Base-by-base conservation (phyloP, 495 filamentous ascomycete species). In the Penicillium ucsense region DNA sequence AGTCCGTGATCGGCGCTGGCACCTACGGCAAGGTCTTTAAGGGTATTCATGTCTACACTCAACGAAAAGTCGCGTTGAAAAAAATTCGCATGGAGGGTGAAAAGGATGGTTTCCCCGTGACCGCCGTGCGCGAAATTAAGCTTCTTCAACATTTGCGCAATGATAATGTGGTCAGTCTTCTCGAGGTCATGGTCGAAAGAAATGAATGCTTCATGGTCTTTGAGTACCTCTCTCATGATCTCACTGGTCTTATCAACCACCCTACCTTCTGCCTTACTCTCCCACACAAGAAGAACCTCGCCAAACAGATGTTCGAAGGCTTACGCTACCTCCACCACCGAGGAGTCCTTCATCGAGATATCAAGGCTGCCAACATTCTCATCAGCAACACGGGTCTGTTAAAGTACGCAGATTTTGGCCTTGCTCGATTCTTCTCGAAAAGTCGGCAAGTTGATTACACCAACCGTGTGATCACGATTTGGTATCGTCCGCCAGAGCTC, bases 121-220 rank as follows among this genome's bases (percentile, higher is more conserved):
- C 94, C 0, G 94, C 94, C 0, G 86, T 97, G 31, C 82, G 94
- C 42, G 94, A 99, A 62, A 92, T 99, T 70, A 96, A 95, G 64
- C 70, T 99, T 10, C 82, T 99, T 6, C 89, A 95, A 59, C 91
- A 89, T 36, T 74, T 99, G n/a, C 88, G 85, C 51, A 89, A 94
- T 57, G 74, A 78, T 41, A 96, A 97, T 54, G 82, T 99, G 34
- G 90, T 99, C 51, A 83, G 84, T 41, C 49, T 75, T 40, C 48
- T 72, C 48, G 94, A 98, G 66, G 91, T 97, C 57, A 97, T 98
- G 92, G 92, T 97, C 10, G 94, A 98, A 67, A 83, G 82, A 53
- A 96, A 96, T 60, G 91, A 97, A 63, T 99, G 94, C 65, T 97
- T 92, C 68, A 99, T 99, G 94, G 94, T 99, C 6, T 99, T 99